These are phyloP conservation scores for Aphanomyces stellatus DNA, from an alignment of 352 stramenopile genomes.

Conservation along the genomic window DNA sequence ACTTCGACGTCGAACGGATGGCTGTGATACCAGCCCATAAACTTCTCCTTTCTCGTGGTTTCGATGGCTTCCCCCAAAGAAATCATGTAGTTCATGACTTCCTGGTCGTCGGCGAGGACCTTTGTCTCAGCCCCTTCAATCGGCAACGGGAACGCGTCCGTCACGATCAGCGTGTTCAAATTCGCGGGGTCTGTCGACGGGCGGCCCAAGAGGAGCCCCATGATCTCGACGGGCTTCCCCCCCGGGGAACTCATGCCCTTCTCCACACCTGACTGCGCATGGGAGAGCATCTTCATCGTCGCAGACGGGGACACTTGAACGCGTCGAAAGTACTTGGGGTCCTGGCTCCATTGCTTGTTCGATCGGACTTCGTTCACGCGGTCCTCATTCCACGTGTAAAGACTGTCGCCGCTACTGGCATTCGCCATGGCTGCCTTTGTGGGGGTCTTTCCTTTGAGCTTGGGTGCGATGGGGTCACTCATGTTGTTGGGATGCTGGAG, in stretches of 20 bases:
- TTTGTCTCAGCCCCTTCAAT: slow-evolving; percentile 94
- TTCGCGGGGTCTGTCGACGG: slow-evolving; percentile 87
- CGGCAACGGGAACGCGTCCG: slow-evolving; percentile 96
- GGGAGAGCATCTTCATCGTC: slow-evolving; percentile 97
- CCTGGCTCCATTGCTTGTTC: slow-evolving; percentile 86
- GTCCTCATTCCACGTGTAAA: slow-evolving; percentile 42
- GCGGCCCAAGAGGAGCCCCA: slow-evolving; percentile 96
- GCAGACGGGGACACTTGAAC: slow-evolving; percentile 91
- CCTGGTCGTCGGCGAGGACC: slow-evolving; percentile 94
- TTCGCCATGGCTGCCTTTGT: not conserved
- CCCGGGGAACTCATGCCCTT: slow-evolving; percentile 93
- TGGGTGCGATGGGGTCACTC: not conserved
- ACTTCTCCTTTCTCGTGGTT: slow-evolving; percentile 92
- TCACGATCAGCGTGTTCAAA: slow-evolving; percentile 92
- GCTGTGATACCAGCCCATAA: slow-evolving; percentile 99
- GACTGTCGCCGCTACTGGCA: slow-evolving; percentile 8
- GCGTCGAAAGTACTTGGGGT: slow-evolving; percentile 94
- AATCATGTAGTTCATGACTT: slow-evolving; percentile 99
- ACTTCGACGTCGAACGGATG: slow-evolving; percentile 98
- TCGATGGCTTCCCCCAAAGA: slow-evolving; percentile 93
- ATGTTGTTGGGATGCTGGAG: not conserved
- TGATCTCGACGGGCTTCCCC: slow-evolving; percentile 97
- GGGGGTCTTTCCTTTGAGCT: not conserved
- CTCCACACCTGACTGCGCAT: slow-evolving; percentile 96
- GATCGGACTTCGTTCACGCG: slow-evolving; percentile 77